Conservation (phyloP, 2,329 filamentous ascomycete species). For the Talaromyces funiculosus region DNA sequence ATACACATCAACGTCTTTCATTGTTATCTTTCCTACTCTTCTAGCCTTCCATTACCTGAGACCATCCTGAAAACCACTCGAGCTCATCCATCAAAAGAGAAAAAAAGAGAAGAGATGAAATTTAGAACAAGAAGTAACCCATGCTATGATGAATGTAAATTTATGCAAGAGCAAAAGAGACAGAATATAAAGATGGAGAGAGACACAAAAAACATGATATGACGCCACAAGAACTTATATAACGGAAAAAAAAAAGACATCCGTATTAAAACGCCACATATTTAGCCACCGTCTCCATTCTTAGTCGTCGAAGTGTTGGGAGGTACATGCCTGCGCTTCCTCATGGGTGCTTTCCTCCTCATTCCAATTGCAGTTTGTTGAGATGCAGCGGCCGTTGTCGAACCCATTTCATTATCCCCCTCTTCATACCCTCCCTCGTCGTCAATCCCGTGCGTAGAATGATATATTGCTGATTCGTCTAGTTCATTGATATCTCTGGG, state of each 20-base stretch:
- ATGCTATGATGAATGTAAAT: constrained; percentile 5
- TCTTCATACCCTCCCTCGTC: constrained; percentile 32
- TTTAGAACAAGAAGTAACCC: neutral
- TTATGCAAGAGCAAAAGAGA: constrained; percentile 14
- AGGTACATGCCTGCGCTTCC: constrained; percentile 29
- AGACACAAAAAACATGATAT: constrained; percentile 1
- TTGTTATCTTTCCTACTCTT: neutral
- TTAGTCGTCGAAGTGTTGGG: constrained; percentile 26
- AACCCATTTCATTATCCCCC: constrained; percentile 37
- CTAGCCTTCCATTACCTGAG: neutral
- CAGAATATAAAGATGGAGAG: constrained; percentile 12
- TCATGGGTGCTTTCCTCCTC: constrained; percentile 41
- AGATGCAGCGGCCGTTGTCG: constrained; percentile 19
- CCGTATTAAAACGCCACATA: neutral
- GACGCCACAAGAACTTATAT: constrained; percentile 13
- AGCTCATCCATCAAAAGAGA: neutral
- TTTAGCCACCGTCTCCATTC: constrained; percentile 23
- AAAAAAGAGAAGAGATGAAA: neutral
- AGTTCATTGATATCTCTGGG: constrained; percentile 74
- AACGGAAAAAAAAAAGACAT: constrained; percentile 9
- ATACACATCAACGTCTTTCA: neutral
- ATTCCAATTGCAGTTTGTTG: constrained; percentile 36
- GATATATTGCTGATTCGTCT: constrained; percentile 58
- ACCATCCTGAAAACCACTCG: neutral
- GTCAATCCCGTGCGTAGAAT: constrained; percentile 27